Evolutionary conservation across 768 basidiomycete genomes (phyloP).

Genomic region (Boletus subcaerulescens): DNA sequence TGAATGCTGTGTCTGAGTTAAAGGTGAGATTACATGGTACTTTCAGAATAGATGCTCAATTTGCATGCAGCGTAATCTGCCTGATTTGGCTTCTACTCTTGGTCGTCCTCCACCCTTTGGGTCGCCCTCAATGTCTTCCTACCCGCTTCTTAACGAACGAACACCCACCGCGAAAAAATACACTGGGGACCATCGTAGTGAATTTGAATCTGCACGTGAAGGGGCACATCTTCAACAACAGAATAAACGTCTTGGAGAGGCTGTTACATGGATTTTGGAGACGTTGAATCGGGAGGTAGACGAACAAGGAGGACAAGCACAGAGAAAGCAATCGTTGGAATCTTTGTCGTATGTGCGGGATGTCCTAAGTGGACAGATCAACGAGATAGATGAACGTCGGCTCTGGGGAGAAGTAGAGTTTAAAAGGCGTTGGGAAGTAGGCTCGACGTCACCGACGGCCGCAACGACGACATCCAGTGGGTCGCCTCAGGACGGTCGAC

Average conservation of each 20-base stretch:
- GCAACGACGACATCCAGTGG: slow-evolving; percentile 20
- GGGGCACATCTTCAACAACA: slow-evolving; percentile 49
- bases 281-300: slow-evolving; percentile 56
- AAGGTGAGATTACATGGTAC: slow-evolving; percentile 46
- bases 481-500: slow-evolving; percentile 17
- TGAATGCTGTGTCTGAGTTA: slow-evolving; percentile 76
- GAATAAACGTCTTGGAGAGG: slow-evolving; percentile 65
- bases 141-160: slow-evolving; percentile 63
- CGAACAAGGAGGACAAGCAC: slow-evolving; percentile 35
- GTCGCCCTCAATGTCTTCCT: slow-evolving; percentile 43
- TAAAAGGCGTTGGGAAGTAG: slow-evolving; percentile 35
- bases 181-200: slow-evolving; percentile 65
- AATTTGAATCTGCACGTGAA: slow-evolving; percentile 71
- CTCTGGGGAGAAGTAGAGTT: slow-evolving; percentile 56
- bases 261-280: slow-evolving; percentile 74
- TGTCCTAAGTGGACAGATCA: slow-evolving; percentile 53
- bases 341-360: slow-evolving; percentile 77
- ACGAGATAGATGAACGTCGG: slow-evolving; percentile 62
- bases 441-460: slow-evolving; percentile 23
- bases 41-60: slow-evolving; percentile 2
- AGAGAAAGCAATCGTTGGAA: slow-evolving; percentile 64
- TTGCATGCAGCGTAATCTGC: slow-evolving; percentile 68
- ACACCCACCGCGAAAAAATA: slow-evolving; percentile 50
- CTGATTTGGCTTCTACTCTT: slow-evolving; percentile 73
- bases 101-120: slow-evolving; percentile 47